Evolutionary conservation across 441 rosid genomes (phyloP), one percentile per base, ranked within the genome.

Genomic region (Cnidoscolus chayamansa): DNA sequence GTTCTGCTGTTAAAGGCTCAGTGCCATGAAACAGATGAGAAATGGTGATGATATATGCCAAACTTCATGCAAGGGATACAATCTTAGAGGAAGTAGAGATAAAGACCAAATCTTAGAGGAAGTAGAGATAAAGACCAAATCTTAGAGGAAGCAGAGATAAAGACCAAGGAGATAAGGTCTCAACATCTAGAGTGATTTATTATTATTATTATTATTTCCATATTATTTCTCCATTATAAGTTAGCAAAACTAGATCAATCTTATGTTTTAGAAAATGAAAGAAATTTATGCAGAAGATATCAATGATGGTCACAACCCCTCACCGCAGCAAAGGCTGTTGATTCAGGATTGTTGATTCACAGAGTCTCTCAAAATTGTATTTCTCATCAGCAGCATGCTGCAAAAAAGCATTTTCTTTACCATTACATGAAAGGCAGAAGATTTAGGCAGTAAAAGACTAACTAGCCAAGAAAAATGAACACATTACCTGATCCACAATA

Each of bases 301-400:
- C 40, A 50, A 48, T 4, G 31, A 31, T 58, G 55, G 50, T 43
- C 5, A 10, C 50, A 77, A 78, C 71, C 76, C 81, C 92, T 88
- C 75, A 95, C 99, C 88, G 87, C 73, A 95, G 91, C 80, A 95
- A 83, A 62, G 98, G 98, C 74, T 95, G 99, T 76, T 91, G 99
- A 80, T 90, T 95, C 80, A 95, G 78, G 81, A 91, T 83, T 61
- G 99, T 95, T 74, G 97, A 89, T 75, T 85, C 84, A 49, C 96
- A 90, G 54, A 95, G 81, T 69, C 75, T 82, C 87, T 95, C 99
- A 77, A 90, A 95, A 85, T 95, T 95, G 79, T 86, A 93, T 74
- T 95, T 95, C 90, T 95, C 99, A 81, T 95, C 98, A 20, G 99
- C 99, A 74, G 99, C 99, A 83, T 95, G 99, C 99, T 95, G 86